These are phyloP conservation scores for Tylopilus cervinicoccineus DNA, from an alignment of 768 basidiomycete species.

Conservation along the genomic window DNA sequence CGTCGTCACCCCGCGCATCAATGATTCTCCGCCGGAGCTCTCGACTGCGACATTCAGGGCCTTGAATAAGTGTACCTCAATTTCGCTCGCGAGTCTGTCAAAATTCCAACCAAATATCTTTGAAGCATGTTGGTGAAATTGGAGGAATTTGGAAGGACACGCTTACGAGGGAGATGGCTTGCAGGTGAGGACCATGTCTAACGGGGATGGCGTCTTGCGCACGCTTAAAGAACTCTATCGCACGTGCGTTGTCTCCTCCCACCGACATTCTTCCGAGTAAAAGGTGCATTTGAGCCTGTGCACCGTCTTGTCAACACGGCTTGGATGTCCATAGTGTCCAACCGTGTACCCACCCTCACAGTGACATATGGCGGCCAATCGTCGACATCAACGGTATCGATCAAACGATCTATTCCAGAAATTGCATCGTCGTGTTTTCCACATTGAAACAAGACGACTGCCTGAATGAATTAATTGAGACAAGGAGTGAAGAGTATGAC, in stretches of 20 bases:
- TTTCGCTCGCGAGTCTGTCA: not conserved
- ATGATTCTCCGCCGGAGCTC: not conserved
- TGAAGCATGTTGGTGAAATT: not conserved
- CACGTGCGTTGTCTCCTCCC: not conserved
- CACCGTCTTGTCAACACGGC: not conserved
- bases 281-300: not conserved
- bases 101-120: not conserved
- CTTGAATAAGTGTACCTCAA: not conserved
- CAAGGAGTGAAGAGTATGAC: not conserved
- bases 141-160: not conserved
- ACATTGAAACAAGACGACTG: not conserved
- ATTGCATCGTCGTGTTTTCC: not conserved
- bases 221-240: not conserved
- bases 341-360: not conserved
- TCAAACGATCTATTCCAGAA: not conserved
- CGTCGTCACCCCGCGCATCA: not conserved
- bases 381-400: not conserved
- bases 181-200: not conserved
- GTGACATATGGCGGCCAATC: not conserved
- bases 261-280: not conserved
- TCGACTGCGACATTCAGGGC: not conserved
- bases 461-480: not conserved
- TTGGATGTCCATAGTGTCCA: not conserved
- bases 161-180: not conserved
- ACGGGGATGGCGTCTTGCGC: not conserved